Base-by-base conservation (phyloP, 345 rosid genomes). In the Luvunga scandens region DNA sequence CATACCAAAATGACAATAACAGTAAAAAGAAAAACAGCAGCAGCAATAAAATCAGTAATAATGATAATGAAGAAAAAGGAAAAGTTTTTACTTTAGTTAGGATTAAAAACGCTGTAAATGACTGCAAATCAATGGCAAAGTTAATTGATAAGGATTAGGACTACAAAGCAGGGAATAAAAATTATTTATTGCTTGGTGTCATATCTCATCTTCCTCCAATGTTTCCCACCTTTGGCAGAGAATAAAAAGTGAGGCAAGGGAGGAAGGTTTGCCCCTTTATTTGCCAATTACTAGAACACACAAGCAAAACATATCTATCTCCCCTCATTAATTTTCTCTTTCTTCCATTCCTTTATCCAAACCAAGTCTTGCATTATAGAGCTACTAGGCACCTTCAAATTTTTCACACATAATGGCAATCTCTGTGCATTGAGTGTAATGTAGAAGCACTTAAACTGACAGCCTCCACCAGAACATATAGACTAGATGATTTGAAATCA, bases 191-290 rank as follows among this genome's bases (percentile, higher is more conserved):
- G 25, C 42, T 65, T 33, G 39, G 21, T 31, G 25, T 33, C 7
- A 7, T 65, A 31, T 65, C 38, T 34, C 69, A 19, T 33, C 69
- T 33, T 65, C 69, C 69, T 31, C 4, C 22, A 22, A 27, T 8
- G 34, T 38, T 33, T 36, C 36, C 42, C 69, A 22, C 69, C 5
- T 1, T 19, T 8, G 13, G 48, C 16, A 12, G 31, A 50, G 56
- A 50, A 71, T 71, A 71, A 45, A 71, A 71, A 55, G 48, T 56
- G 48, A 5, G 65, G 22, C 50, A 3, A 22, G 13, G 4, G 30
- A 22, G n/a, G 45, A 31, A 72, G 30, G 24, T 72, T 72, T 57
- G 5, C 75, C 22, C 31, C 75, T 72, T 28, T 30, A 72, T 72
- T 72, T 33, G 18, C 24, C 30, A 21, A 19, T 31, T 53, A 42